Conservation (phyloP, 805 yeast genomes). For the Torulaspora franciscae region DNA sequence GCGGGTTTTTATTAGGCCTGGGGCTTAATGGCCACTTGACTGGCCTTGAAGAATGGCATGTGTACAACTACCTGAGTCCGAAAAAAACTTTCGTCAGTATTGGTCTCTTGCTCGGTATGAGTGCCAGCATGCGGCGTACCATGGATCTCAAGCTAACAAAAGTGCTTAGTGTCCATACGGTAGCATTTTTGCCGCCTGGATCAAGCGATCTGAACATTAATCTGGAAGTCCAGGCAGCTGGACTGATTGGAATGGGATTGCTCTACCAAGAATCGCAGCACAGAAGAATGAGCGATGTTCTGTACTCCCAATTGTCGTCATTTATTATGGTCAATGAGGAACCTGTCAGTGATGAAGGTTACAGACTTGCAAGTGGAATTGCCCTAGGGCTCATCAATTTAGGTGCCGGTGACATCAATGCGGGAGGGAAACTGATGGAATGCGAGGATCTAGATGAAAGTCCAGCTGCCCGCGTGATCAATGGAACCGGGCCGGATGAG, state of each 20-base stretch:
- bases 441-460: constrained; percentile 59
- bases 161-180: constrained; percentile 88
- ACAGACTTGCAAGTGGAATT: constrained; percentile 82
- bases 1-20: constrained; percentile 88
- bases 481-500: constrained; percentile 10
- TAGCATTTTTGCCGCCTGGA: constrained; percentile 84
- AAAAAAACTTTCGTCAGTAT: constrained; percentile 80
- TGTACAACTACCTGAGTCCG: constrained; percentile 87
- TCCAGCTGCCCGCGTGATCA: constrained; percentile 5
- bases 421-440: constrained; percentile 42
- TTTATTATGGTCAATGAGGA: constrained; percentile 51
- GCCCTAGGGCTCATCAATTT: constrained; percentile 79
- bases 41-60: constrained; percentile 90
- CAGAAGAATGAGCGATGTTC: constrained; percentile 76
- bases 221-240: constrained; percentile 82
- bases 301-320: constrained; percentile 59
- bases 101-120: constrained; percentile 85
- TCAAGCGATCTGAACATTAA: constrained; percentile 86
- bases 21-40: constrained; percentile 88
- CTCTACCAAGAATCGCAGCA: constrained; percentile 74
- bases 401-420: constrained; percentile 55
- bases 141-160: constrained; percentile 85
- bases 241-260: constrained; percentile 83
- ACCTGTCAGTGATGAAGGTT: constrained; percentile 64
- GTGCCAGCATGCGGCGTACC: constrained; percentile 78